Percentiles rank a stretch among this genome's conserved stretches.
Evolutionary conservation across 2,329 filamentous ascomycete genomes (phyloP).

Genomic region (Aspergillus floridensis): DNA sequence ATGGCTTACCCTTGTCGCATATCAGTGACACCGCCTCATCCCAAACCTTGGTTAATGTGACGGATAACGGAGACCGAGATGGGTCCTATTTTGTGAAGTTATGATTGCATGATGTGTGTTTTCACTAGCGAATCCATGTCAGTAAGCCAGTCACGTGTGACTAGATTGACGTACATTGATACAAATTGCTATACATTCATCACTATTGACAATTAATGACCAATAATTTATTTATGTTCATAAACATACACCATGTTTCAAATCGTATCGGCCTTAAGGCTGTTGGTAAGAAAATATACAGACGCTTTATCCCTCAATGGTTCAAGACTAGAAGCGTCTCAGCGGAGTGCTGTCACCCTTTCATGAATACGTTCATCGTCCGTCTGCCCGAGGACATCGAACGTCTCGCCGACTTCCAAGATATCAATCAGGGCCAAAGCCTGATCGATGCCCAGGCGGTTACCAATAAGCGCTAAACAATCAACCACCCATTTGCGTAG

Average conservation of each 20-base stretch:
- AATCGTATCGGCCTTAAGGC: not conserved
- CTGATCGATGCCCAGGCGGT: constrained; percentile 39
- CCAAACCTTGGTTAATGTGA: no score
- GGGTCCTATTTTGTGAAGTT: no score
- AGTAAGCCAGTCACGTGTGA: no score
- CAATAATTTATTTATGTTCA: not conserved
- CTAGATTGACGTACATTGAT: no score
- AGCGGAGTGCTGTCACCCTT: not conserved
- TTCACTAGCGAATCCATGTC: no score
- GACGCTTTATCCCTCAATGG: not conserved
- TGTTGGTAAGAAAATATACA: not conserved
- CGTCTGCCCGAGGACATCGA: constrained; percentile 22
- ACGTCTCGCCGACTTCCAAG: constrained; percentile 27
- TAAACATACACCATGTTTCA: not conserved
- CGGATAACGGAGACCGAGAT: no score
- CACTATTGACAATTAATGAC: no score
- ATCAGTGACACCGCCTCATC: no score
- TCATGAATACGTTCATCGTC: constrained; percentile 1
- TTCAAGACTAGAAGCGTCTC: not conserved
- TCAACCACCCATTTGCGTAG: constrained; percentile 34
- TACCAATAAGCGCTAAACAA: constrained; percentile 34
- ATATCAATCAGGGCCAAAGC: constrained; percentile 37
- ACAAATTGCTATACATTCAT: not conserved
- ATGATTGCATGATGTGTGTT: no score
- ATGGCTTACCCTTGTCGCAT: no score